These are phyloP conservation scores for Gentiana macrophylla DNA, from an alignment of 257 asterid species.

Conservation along the genomic window DNA sequence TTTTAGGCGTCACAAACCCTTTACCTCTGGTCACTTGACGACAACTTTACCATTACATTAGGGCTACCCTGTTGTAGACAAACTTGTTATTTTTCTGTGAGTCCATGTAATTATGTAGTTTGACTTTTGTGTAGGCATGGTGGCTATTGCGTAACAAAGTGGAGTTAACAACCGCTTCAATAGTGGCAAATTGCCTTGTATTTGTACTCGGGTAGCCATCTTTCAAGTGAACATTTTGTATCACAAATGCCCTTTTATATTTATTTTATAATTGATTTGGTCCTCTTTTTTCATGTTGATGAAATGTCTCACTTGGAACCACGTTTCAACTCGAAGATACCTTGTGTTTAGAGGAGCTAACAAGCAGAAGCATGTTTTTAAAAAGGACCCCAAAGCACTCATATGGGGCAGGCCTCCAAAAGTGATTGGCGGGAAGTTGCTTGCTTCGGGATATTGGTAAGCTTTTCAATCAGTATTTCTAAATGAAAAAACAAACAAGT, in stretches of 20 bases:
- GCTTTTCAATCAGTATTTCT: conserved; percentile 3
- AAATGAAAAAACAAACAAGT: background rate
- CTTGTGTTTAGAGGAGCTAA: conserved; percentile 93
- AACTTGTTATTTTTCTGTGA: background rate
- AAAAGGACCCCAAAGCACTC: conserved; percentile 73
- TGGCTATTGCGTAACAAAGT: conserved; percentile 77
- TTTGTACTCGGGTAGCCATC: conserved; percentile 59
- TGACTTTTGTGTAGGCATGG: conserved; percentile 59
- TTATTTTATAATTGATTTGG: background rate
- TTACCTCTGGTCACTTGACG: too few relatives aligned
- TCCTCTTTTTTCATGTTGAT: conserved; percentile 6
- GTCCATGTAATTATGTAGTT: conserved; percentile 4
- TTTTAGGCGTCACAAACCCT: too few relatives aligned
- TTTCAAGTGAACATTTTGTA: conserved; percentile 2
- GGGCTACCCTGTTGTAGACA: too few relatives aligned
- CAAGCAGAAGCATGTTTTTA: conserved; percentile 85
- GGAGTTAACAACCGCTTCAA: conserved; percentile 64
- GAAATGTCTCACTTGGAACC: conserved; percentile 2
- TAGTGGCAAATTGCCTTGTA: conserved; percentile 72
- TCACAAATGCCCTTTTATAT: background rate
- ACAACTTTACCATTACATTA: too few relatives aligned
- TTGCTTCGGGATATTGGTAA: conserved; percentile 97
- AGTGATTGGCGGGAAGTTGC: conserved; percentile 90
- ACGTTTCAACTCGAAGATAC: conserved; percentile 46
- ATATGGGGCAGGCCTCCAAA: conserved; percentile 95